Evolutionary conservation across 1,284 basidiomycete genomes (phyloP).

Genomic region (Ganoderma multipileum): DNA sequence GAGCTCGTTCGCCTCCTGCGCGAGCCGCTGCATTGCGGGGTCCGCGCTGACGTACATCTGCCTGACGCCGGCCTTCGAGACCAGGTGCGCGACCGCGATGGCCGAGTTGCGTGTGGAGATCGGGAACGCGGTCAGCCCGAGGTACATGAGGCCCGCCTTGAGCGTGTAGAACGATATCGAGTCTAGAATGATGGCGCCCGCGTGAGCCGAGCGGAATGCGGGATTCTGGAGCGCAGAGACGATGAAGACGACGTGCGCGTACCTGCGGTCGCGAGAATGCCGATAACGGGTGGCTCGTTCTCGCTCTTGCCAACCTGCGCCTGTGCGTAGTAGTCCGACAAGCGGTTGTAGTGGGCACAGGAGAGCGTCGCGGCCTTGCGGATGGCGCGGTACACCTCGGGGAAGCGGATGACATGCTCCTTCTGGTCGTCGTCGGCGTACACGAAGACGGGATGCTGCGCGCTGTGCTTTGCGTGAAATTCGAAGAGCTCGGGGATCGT

Average conservation of each 20-base stretch:
- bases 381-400: conserved; percentile 34
- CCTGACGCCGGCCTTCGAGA: conserved; percentile 26
- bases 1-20: conserved; percentile 23
- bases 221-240: neutral
- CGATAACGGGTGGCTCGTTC: conserved; percentile 32
- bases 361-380: conserved; percentile 34
- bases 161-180: conserved; percentile 34
- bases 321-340: conserved; percentile 18
- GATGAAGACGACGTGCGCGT: neutral
- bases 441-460: conserved; percentile 40
- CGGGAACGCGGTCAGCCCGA: conserved; percentile 38
- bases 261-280: conserved; percentile 37
- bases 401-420: conserved; percentile 30
- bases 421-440: conserved; percentile 32
- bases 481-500: conserved; percentile 41
- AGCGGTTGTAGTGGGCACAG: conserved; percentile 17
- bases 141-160: conserved; percentile 36
- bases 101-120: conserved; percentile 43
- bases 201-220: neutral
- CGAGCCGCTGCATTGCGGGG: conserved; percentile 30
- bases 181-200: conserved; percentile 24
- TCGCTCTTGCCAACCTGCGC: conserved; percentile 18
- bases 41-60: conserved; percentile 32
- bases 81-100: conserved; percentile 39
- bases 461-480: conserved; percentile 39